Conservation (phyloP, 192 early-diverging fungal species). For the Coemansia sp. region DNA sequence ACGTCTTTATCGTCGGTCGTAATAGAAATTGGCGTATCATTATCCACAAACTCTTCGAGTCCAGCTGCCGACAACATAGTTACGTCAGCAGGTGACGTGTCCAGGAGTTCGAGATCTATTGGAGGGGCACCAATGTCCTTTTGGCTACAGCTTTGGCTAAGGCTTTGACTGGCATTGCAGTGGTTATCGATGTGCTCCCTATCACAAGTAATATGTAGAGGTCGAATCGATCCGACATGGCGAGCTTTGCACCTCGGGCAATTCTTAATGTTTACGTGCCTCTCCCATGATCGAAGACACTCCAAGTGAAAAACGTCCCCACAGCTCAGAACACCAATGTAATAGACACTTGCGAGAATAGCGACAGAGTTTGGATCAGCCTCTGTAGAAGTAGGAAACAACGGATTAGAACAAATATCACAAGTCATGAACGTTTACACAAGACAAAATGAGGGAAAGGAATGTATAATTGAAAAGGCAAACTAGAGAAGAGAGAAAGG, state of each 20-base stretch:
- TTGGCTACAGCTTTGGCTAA: not conserved
- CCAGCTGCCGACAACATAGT: not conserved
- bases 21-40: too few species aligned
- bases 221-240: not conserved
- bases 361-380: not conserved
- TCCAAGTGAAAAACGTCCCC: not conserved
- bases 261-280: not conserved
- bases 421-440: not conserved
- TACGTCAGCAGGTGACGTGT: not conserved
- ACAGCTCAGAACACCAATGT: not conserved
- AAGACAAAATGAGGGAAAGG: not conserved
- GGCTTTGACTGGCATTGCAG: not conserved
- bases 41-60: too few species aligned
- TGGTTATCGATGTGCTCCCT: not conserved
- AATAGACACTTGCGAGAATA: not conserved
- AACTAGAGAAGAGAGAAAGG: too few species aligned
- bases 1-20: too few species aligned
- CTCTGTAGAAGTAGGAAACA: not conserved
- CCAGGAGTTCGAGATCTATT: too few species aligned
- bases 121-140: not conserved
- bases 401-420: not conserved
- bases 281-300: not conserved
- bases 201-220: not conserved
- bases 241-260: not conserved
- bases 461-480: not conserved